Evolutionary conservation across 176 grass and related monocot species (phyloP), one percentile per base, ranked within the genome.

Genomic region (Phoenix roebelenii): DNA sequence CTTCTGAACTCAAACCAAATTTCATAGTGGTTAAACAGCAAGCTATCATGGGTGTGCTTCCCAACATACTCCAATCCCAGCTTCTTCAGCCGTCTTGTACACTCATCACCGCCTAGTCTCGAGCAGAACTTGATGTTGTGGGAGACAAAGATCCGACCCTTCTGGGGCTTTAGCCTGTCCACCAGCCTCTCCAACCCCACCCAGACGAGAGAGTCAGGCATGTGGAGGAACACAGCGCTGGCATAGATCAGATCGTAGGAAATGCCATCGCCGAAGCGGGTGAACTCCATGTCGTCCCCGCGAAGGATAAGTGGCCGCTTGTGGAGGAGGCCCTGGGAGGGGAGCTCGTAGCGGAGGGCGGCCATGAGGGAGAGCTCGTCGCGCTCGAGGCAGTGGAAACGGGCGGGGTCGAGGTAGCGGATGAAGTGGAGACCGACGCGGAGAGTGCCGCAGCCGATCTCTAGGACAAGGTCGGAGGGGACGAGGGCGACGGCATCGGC

Each of bases 11-110:
- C 93, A 56, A 83, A 97, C 93, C 87, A 97, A 2, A 87, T 85
- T 79, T 97, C 93, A 2, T 88, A 97, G 79, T 91, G 93, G 76
- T 88, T 97, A 70, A 97, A 97, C 60, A 97, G 61, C 64, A 97
- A 82, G 48, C 93, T 97, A 68, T 97, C 93, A 75, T 97, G 87
- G 59, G 81, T 91, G 51, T 61, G 80, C 77, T 85, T 84, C 18
- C 78, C 81, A 19, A 83, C 78, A 76, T 85, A 91, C 16, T 91
- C 78, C 51, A 97, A 80, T 14, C 84, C 87, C 69, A 97, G 63
- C 15, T 88, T 67, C 0, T 15, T 54, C 52, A 97, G 87, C 58
- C 63, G 52, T 5, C 52, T 80, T n/a, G 78, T 88, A 69, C 92
- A 97, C 64, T 80, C 78, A 5, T 88, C 81, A 28, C 81, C 81